phyloP scores from a whole-genome alignment of 208 protist species.

The Phytomonas sp. region DNA sequence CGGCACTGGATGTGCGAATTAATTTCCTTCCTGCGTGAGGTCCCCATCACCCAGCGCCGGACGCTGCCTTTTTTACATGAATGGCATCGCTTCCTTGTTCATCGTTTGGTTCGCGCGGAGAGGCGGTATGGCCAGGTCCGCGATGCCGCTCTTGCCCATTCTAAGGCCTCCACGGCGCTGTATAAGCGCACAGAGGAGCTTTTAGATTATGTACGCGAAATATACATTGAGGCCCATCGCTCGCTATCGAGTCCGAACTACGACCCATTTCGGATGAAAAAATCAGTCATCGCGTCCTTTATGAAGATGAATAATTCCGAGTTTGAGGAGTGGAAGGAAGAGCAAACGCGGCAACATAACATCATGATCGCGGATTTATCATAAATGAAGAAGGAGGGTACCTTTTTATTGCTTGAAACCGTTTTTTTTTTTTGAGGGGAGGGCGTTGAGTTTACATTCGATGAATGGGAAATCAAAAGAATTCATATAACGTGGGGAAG shows the following conservation, averaged over 20 bases:
- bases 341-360: constrained; percentile 41
- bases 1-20: constrained; percentile 62
- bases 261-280: constrained; percentile 76
- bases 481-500: no score
- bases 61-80: constrained; percentile 73
- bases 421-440: constrained; percentile 5
- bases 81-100: constrained; percentile 54
- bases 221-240: constrained; percentile 71
- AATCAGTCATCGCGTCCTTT: constrained; percentile 51
- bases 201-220: constrained; percentile 39
- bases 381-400: constrained; percentile 6
- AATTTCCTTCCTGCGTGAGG: constrained; percentile 50
- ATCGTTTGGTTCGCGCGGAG: constrained; percentile 68
- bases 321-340: constrained; percentile 62
- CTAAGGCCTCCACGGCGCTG: constrained; percentile 20
- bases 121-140: constrained; percentile 52
- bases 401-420: constrained; percentile 8
- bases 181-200: constrained; percentile 57
- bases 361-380: constrained; percentile 42
- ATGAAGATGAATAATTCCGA: constrained; percentile 62
- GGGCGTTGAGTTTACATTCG: not conserved
- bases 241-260: constrained; percentile 73
- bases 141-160: constrained; percentile 27
- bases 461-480: no score
- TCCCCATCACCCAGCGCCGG: constrained; percentile 56